phyloP scores from a whole-genome alignment of 2,329 filamentous ascomycete genomes.

The Fusarium globosum region DNA sequence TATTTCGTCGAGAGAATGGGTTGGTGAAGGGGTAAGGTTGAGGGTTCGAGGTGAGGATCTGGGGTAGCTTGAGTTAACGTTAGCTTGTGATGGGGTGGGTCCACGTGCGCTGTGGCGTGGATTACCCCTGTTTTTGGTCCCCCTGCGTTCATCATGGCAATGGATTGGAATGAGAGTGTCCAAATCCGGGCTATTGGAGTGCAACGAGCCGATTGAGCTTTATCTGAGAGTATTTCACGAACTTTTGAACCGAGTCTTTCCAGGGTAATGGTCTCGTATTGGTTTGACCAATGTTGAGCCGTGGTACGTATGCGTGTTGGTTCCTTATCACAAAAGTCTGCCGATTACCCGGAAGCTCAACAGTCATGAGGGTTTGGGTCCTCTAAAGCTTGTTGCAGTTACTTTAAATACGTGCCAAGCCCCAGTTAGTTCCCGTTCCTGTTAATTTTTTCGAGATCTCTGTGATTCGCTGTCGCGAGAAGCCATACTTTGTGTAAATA shows the following conservation, averaged over 20 bases:
- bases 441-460: accelerated
- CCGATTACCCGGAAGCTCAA: neutral
- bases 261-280: neutral
- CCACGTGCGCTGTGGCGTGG: slow-evolving; percentile 34
- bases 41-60: slow-evolving; percentile 12
- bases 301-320: neutral
- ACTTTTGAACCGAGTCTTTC: neutral
- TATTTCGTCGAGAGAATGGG: neutral
- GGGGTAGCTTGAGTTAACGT: slow-evolving; percentile 23
- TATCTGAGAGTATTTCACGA: neutral
- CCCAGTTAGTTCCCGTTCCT: neutral
- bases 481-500: neutral
- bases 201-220: neutral
- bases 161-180: slow-evolving; percentile 14
- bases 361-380: neutral
- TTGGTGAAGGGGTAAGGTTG: neutral
- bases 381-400: neutral
- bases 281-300: neutral
- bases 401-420: neutral
- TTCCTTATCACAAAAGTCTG: neutral
- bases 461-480: neutral
- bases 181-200: neutral
- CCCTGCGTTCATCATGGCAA: neutral
- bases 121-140: slow-evolving; percentile 4
- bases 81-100: slow-evolving; percentile 30